Evolutionary conservation across 139 green algal genomes (phyloP).

Genomic region (Chlamydomonas schloesseri): DNA sequence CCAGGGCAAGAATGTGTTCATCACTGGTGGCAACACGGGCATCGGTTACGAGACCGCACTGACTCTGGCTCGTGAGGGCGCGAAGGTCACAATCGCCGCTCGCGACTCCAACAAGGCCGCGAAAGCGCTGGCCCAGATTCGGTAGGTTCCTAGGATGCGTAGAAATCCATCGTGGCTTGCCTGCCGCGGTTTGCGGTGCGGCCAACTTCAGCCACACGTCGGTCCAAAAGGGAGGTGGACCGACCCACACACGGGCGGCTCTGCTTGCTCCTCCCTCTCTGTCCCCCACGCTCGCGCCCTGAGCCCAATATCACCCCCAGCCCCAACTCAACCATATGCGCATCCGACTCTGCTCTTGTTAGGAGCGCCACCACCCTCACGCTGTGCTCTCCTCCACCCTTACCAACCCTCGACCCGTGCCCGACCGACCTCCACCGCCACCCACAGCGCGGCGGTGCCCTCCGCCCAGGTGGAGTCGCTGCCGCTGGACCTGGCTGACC

Average conservation of each 20-base stretch:
- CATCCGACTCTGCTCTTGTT: too few relatives aligned
- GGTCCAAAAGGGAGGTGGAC: too few relatives aligned
- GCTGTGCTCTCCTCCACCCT: not conserved
- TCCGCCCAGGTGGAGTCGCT: slow-evolving; percentile 52
- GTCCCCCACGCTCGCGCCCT: too few relatives aligned
- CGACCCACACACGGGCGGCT: too few relatives aligned
- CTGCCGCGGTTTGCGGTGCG: not conserved
- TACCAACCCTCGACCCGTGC: not conserved
- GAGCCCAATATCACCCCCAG: too few relatives aligned
- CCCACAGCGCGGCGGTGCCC: slow-evolving; percentile 54
- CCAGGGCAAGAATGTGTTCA: not conserved
- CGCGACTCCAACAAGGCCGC: slow-evolving; percentile 63
- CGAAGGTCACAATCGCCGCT: slow-evolving; percentile 75
- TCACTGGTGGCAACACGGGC: slow-evolving; percentile 62
- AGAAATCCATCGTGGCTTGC: not conserved
- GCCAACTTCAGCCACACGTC: too few relatives aligned
- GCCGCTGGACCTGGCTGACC: slow-evolving; percentile 75
- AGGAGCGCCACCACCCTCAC: too few relatives aligned
- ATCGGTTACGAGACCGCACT: slow-evolving; percentile 85
- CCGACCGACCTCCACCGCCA: not conserved
- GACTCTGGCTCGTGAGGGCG: slow-evolving; percentile 64
- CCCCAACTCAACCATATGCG: too few relatives aligned
- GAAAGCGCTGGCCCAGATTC: slow-evolving; percentile 40
- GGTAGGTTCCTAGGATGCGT: slow-evolving; percentile 5
- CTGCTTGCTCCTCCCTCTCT: too few relatives aligned